These are phyloP conservation scores for Endogone sp. DNA, from an alignment of 192 early-diverging fungal species.

Conservation along the genomic window DNA sequence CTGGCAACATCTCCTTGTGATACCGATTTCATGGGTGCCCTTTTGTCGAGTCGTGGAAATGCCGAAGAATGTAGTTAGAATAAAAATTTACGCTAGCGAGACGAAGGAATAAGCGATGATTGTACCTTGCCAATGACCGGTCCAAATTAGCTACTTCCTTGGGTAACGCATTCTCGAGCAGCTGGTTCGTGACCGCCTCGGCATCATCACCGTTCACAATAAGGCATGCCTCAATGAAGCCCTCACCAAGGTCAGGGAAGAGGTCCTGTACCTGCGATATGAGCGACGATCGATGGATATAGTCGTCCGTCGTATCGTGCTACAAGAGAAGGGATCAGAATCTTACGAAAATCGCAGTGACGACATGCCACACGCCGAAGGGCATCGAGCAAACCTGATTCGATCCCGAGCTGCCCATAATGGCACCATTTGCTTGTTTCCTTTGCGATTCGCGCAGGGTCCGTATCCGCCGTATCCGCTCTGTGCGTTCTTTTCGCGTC, in stretches of 20 bases:
- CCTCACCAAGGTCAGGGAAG: constrained; percentile 85
- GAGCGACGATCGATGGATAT: constrained; percentile 49
- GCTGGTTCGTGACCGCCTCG: constrained; percentile 72
- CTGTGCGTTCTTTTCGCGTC: constrained; percentile 1
- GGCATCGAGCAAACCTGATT: not conserved
- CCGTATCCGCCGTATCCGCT: not conserved
- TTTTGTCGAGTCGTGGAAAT: not conserved
- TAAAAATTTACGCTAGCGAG: too few species aligned
- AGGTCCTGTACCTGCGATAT: constrained; percentile 85
- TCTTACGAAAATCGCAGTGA: constrained; percentile 3
- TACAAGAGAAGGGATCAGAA: not conserved
- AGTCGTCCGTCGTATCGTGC: constrained; percentile 27
- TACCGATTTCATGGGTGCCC: not conserved
- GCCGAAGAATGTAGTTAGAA: not conserved
- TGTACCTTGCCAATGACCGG: constrained; percentile 42
- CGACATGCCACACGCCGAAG: constrained; percentile 10
- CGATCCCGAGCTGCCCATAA: constrained; percentile 24
- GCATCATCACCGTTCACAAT: constrained; percentile 56
- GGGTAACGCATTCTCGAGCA: constrained; percentile 79
- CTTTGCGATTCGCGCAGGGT: not conserved
- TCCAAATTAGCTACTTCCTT: constrained; percentile 62
- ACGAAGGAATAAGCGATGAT: too few species aligned
- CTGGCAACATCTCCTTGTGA: not conserved
- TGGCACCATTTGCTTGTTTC: constrained; percentile 17
- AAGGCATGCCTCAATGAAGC: constrained; percentile 89